Percentiles rank a stretch among this genome's conserved stretches.
Conservation (phyloP, 176 grass and related monocot species). For the Aegilops longissima region DNA sequence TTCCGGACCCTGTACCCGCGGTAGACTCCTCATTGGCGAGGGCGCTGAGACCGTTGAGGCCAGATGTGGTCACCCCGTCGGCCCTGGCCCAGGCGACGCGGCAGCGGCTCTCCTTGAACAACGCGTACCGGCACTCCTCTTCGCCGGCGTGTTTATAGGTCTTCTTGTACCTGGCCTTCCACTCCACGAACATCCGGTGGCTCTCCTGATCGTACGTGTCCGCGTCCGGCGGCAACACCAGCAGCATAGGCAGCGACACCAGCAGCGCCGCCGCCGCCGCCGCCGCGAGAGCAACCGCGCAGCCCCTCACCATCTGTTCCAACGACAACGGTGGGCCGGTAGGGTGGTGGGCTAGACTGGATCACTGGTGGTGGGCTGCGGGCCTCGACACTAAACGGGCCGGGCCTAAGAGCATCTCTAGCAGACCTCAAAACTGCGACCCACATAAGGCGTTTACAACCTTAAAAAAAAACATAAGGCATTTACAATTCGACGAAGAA, state of each 20-base stretch:
- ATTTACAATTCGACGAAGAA: too few species aligned
- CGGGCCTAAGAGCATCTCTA: too few species aligned
- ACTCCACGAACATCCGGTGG: neutral
- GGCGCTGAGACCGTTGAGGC: slow-evolving; percentile 7
- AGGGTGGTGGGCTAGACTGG: too few species aligned
- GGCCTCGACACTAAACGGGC: too few species aligned
- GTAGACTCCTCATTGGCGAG: neutral
- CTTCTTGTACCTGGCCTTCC: neutral
- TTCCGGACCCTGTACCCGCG: neutral
- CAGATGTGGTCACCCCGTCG: neutral
- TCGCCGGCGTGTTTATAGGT: neutral
- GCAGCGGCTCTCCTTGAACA: slow-evolving; percentile 10
- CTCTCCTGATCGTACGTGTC: slow-evolving; percentile 11
- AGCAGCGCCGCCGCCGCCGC: neutral
- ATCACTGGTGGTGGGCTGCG: too few species aligned
- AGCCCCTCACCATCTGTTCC: neutral
- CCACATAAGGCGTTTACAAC: too few species aligned
- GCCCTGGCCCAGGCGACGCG: neutral
- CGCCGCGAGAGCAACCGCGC: neutral
- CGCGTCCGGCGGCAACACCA: neutral
- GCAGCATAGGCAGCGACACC: neutral
- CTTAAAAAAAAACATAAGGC: too few species aligned
- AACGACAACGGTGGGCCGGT: neutral
- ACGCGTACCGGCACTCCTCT: slow-evolving; percentile 5
- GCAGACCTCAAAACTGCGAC: too few species aligned